Evolutionary conservation across 345 rosid species (phyloP).

Genomic region (Abelmoschus esculentus): DNA sequence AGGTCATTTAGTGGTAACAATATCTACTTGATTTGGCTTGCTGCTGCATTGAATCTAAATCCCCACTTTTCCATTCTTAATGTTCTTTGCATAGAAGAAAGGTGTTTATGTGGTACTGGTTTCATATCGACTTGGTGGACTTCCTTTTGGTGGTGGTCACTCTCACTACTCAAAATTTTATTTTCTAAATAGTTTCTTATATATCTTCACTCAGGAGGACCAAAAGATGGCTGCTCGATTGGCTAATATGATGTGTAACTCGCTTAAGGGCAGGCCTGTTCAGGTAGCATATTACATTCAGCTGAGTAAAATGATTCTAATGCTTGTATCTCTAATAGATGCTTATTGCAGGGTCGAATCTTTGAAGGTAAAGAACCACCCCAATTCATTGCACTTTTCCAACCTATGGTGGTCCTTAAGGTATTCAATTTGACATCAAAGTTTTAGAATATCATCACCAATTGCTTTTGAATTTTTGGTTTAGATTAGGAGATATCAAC

Average conservation of each 20-base stretch:
- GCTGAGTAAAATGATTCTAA: slow-evolving; percentile 7
- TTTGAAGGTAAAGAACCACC: slow-evolving; percentile 96
- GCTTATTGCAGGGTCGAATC: slow-evolving; percentile 16
- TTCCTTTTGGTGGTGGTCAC: neutral
- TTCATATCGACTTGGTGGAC: neutral
- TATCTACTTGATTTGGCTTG: neutral
- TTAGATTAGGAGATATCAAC: slow-evolving; percentile 6
- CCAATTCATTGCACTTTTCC: slow-evolving; percentile 86
- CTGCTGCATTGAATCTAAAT: neutral
- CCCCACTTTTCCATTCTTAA: neutral
- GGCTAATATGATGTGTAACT: slow-evolving; percentile 69
- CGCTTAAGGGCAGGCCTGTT: slow-evolving; percentile 88
- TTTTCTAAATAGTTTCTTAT: neutral
- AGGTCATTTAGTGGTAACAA: neutral
- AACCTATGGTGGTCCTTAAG: slow-evolving; percentile 87
- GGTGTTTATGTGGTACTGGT: neutral
- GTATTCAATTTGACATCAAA: slow-evolving; percentile 28
- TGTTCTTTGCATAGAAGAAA: slow-evolving; percentile 4
- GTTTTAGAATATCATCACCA: slow-evolving; percentile 12
- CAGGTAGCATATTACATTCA: slow-evolving; percentile 49
- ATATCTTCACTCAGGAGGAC: slow-evolving; percentile 59
- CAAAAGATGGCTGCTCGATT: slow-evolving; percentile 64
- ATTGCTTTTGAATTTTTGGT: neutral
- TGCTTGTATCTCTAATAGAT: slow-evolving; percentile 19
- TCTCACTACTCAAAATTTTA: neutral